Evolutionary conservation across 345 rosid species (phyloP).

Genomic region (Citrus sinensis): DNA sequence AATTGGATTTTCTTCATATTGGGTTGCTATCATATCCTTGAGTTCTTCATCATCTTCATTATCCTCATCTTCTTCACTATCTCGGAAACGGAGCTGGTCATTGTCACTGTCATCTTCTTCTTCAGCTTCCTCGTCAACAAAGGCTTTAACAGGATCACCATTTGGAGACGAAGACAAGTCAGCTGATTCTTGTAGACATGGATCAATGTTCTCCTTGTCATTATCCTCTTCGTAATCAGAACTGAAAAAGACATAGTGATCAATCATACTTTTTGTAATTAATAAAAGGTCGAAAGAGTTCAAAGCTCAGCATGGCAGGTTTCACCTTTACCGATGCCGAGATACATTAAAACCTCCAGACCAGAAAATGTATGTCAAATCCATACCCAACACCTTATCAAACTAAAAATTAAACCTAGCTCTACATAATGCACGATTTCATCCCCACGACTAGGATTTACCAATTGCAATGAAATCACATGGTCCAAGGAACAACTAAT

Average conservation of each 20-base stretch:
- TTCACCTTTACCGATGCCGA: background rate
- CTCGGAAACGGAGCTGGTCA: slow-evolving; percentile 59
- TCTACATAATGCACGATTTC: background rate
- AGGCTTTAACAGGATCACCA: slow-evolving; percentile 79
- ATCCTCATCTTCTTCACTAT: slow-evolving; percentile 74
- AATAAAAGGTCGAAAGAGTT: background rate
- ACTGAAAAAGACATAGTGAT: slow-evolving; percentile 29
- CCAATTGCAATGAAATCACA: background rate
- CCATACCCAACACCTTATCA: background rate
- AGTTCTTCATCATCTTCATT: slow-evolving; percentile 60
- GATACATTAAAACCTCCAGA: background rate
- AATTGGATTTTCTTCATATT: slow-evolving; percentile 56
- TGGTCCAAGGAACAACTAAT: background rate
- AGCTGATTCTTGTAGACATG: slow-evolving; percentile 27
- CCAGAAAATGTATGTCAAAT: background rate
- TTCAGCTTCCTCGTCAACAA: slow-evolving; percentile 89
- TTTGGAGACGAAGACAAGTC: slow-evolving; percentile 36
- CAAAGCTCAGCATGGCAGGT: background rate
- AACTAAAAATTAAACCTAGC: background rate
- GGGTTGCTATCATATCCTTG: slow-evolving; percentile 72
- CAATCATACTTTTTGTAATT: slow-evolving; percentile 11
- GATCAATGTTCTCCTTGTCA: slow-evolving; percentile 56
- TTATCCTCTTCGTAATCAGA: slow-evolving; percentile 53
- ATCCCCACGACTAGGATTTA: background rate
- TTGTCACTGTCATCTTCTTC: slow-evolving; percentile 97